Conservation (phyloP, 179 eudicot species). For the Monotropa hypopitys region DNA sequence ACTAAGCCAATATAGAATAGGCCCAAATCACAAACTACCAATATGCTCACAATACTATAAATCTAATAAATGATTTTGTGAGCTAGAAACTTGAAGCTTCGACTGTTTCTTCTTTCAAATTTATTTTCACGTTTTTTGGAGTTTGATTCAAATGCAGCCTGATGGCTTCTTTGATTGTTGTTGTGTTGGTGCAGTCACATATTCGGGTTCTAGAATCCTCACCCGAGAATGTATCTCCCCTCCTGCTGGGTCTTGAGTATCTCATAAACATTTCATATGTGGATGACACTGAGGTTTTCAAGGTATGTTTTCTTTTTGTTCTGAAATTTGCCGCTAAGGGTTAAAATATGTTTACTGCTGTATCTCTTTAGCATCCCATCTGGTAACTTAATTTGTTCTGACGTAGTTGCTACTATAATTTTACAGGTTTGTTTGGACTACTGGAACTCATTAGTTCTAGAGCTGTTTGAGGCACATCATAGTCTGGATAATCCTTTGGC, state of each 20-base stretch:
- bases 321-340: too few relatives aligned
- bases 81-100: neutral
- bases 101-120: neutral
- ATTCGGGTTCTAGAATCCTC: slow-evolving; percentile 73
- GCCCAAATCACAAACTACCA: too few relatives aligned
- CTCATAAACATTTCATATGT: slow-evolving; percentile 86
- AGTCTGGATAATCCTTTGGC: slow-evolving; percentile 72
- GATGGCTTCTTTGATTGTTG: slow-evolving; percentile 5
- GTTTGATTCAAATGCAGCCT: slow-evolving; percentile 2
- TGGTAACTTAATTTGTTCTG: neutral
- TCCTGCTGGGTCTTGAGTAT: slow-evolving; percentile 80
- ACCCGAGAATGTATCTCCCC: slow-evolving; percentile 64
- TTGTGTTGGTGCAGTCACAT: slow-evolving; percentile 54
- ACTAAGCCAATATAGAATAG: too few relatives aligned
- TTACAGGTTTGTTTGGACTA: slow-evolving; percentile 93
- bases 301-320: slow-evolving; percentile 30
- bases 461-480: slow-evolving; percentile 73
- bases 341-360: slow-evolving; percentile 42
- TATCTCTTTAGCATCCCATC: neutral
- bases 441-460: slow-evolving; percentile 82
- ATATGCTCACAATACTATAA: too few relatives aligned
- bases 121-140: neutral
- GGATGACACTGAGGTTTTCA: slow-evolving; percentile 98
- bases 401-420: neutral
- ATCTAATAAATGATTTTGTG: neutral